Evolutionary conservation across 129 eudicot genomes (phyloP).

Genomic region (Scalesia atractyloides): DNA sequence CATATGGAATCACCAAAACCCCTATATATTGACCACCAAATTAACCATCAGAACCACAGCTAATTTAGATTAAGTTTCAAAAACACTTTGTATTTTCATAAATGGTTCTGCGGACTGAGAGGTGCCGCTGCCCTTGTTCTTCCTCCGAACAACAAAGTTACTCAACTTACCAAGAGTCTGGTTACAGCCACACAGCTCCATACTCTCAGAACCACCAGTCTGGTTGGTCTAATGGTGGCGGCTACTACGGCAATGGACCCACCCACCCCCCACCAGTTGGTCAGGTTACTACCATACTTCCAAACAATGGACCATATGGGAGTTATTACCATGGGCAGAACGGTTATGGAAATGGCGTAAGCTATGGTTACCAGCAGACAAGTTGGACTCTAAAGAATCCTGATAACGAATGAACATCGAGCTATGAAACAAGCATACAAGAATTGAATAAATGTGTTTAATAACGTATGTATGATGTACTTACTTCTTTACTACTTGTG

Average conservation of each 20-base stretch:
- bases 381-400: conserved; percentile 40
- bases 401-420: conserved; percentile 31
- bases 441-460: conserved; percentile 17
- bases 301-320: conserved; percentile 19
- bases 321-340: conserved; percentile 27
- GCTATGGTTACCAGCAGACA: conserved; percentile 27
- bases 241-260: conserved; percentile 28
- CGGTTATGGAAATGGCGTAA: conserved; percentile 16
- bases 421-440: neutral
- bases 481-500: neutral
- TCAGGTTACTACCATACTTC: conserved; percentile 4
- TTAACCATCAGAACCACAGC: conserved; percentile 20
- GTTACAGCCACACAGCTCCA: conserved; percentile 8
- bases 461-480: conserved; percentile 9
- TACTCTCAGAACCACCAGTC: conserved; percentile 12
- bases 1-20: conserved; percentile 20
- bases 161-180: conserved; percentile 32
- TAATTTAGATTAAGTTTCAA: neutral
- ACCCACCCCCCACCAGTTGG: neutral
- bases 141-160: conserved; percentile 39
- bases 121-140: conserved; percentile 16
- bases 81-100: conserved; percentile 12
- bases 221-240: neutral
- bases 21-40: conserved; percentile 40
- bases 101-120: conserved; percentile 46